These are phyloP conservation scores for Lactarius sp. DNA, from an alignment of 768 basidiomycete genomes.

Conservation along the genomic window DNA sequence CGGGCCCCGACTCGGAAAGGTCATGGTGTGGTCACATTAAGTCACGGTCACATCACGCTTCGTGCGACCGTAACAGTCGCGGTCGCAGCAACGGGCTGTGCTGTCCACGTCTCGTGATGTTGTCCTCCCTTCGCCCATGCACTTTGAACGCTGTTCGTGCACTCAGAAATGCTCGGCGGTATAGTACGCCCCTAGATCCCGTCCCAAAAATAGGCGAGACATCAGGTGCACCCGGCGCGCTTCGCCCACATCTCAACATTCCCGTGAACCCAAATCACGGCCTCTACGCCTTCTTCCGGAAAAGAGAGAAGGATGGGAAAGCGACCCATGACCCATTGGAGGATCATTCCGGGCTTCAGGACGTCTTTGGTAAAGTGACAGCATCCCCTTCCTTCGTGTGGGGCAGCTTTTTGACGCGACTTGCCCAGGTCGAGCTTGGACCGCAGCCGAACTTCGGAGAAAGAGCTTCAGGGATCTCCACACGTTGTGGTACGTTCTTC, in stretches of 20 bases:
- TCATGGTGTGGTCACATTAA: neutral
- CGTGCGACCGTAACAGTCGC: neutral
- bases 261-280: slow-evolving; percentile 60
- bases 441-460: slow-evolving; percentile 74
- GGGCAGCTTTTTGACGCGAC: slow-evolving; percentile 8
- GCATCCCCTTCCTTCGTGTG: slow-evolving; percentile 13
- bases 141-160: slow-evolving; percentile 2
- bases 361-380: slow-evolving; percentile 38
- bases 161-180: neutral
- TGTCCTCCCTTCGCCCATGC: slow-evolving; percentile 17
- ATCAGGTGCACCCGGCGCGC: slow-evolving; percentile 27
- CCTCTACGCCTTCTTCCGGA: slow-evolving; percentile 73
- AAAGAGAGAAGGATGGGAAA: slow-evolving; percentile 44
- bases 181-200: slow-evolving; percentile 20
- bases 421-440: slow-evolving; percentile 77
- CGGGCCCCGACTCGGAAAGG: too few species aligned
- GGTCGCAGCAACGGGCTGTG: neutral
- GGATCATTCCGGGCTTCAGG: slow-evolving; percentile 29
- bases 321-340: slow-evolving; percentile 50
- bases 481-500: slow-evolving; percentile 87
- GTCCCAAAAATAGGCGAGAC: neutral
- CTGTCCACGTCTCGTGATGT: neutral
- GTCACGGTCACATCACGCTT: neutral
- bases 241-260: slow-evolving; percentile 42
- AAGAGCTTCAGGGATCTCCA: slow-evolving; percentile 94